A percentile compares a stretch with the other conserved stretches of the same genome.
These are phyloP conservation scores for Talaromyces sp. DNA, from an alignment of 2,329 filamentous ascomycete species.

Conservation along the genomic window DNA sequence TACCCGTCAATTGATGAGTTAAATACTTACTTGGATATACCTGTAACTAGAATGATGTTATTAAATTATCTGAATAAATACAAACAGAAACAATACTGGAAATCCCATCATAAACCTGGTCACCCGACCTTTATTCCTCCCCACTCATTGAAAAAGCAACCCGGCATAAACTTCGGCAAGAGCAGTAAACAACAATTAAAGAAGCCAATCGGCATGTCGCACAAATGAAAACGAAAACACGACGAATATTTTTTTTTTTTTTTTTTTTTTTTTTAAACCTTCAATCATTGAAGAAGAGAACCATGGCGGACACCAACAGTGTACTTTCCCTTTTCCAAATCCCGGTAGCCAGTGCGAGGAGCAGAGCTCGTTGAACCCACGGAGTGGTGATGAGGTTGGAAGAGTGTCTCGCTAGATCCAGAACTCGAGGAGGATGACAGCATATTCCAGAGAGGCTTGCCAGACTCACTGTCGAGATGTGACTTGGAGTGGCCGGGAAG, in stretches of 20 bases:
- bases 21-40: not conserved
- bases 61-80: not conserved
- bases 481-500: conserved; percentile 18
- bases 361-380: not conserved
- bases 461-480: conserved; percentile 1
- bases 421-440: conserved; percentile 1
- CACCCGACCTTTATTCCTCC: not conserved
- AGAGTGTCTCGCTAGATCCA: not conserved
- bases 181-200: not conserved
- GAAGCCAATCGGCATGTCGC: not conserved
- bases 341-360: not conserved
- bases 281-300: not conserved
- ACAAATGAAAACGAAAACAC: not conserved
- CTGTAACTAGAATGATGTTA: not conserved
- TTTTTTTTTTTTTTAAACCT: too few species aligned
- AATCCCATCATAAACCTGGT: not conserved
- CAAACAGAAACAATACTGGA: not conserved
- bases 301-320: not conserved
- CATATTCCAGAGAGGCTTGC: conserved; percentile 6
- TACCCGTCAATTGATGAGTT: not conserved
- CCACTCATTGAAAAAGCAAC: not conserved
- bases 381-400: conserved; percentile 13
- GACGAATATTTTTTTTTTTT: too few species aligned
- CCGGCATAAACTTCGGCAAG: not conserved
- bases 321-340: not conserved